Base-by-base conservation (phyloP, 768 basidiomycete genomes). In the Pluteus cervinus region DNA sequence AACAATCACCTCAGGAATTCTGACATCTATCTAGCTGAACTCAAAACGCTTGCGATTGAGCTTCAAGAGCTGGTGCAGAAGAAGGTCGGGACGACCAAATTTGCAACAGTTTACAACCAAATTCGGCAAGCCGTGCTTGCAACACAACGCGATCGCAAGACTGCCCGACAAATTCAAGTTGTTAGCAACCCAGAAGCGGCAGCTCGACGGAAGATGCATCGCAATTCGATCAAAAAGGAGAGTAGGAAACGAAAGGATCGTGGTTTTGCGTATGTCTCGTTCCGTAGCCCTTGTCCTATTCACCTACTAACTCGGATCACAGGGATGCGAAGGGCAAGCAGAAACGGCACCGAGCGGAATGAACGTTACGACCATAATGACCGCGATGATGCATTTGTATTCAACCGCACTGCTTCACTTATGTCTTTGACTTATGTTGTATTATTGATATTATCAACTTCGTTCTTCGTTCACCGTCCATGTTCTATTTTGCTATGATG, bases 21-120 rank as follows among this genome's bases (percentile, higher is more conserved):
- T 23, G n/a, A n/a, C 24, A 24, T 21, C 10, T 16, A 21, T 30
- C 1, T 40, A 94, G 94, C 84, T 28, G 90, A 93, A 35, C 64
- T 98, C 14, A 87, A 89, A 56, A 76, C 75, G 1, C 69, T 88
- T 0, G 81, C 86, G 2, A 63, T 72, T 8, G 93, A 99, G 58
- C 63, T 97, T 16, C 84, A 88, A 44, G 90, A 92, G 39, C 74
- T 97, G 5, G 62, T 99, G 3, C 93, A 92, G 55, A 57, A 61
- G 31, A 90, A 89, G 70, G 82, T 97, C 29, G 92, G 93, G 23
- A 76, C 79, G n/a, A 85, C 85, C 6, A 77, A 74, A 48, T 98
- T 96, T 58, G 76, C 91, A 1, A 57, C 58, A 8, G 71, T 73
- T 0, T 96, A 96, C 65, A 90, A 80, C 47, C 73, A 73, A 42